A percentile compares a stretch with the other conserved stretches of the same genome.
These are phyloP conservation scores for Cerioporus squamosus DNA, from an alignment of 1,284 basidiomycete species.

Conservation along the genomic window DNA sequence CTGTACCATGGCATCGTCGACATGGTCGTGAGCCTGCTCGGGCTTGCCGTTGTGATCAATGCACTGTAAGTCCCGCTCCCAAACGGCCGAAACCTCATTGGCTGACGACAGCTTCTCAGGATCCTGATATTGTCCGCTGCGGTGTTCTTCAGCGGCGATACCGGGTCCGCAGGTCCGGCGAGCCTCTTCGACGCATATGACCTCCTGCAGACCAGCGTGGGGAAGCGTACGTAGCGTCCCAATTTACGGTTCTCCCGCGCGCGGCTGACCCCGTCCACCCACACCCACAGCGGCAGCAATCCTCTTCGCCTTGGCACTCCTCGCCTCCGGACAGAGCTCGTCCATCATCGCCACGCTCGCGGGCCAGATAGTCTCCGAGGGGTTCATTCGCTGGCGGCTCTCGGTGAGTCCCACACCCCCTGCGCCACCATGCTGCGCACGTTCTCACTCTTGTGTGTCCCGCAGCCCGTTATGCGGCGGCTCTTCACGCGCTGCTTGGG, in stretches of 20 bases:
- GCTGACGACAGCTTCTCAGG: constrained; percentile 40
- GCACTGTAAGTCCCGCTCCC: constrained; percentile 54
- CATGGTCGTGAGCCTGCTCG: constrained; percentile 68
- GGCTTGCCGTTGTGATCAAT: constrained; percentile 89
- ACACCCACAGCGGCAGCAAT: constrained; percentile 65
- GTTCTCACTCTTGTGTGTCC: neutral
- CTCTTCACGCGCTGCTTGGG: constrained; percentile 85
- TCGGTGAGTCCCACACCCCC: constrained; percentile 55
- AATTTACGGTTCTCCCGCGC: neutral
- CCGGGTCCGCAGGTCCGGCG: constrained; percentile 51
- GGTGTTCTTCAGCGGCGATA: constrained; percentile 73
- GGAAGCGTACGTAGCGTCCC: constrained; percentile 57
- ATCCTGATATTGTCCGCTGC: constrained; percentile 72
- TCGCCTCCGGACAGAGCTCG: constrained; percentile 90
- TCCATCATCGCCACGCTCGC: constrained; percentile 93
- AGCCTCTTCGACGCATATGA: constrained; percentile 85
- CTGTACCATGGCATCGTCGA: constrained; percentile 79
- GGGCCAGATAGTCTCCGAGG: constrained; percentile 93
- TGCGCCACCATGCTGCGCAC: neutral
- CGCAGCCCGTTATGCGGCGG: constrained; percentile 78
- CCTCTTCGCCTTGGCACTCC: constrained; percentile 85
- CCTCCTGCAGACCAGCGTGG: constrained; percentile 69
- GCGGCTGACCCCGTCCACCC: neutral
- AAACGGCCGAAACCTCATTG: neutral
- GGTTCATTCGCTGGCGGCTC: constrained; percentile 90